Percentiles rank a stretch among this genome's conserved stretches.
Conservation (phyloP, 352 stramenopile species). For the Thalassiosira ordinaria region DNA sequence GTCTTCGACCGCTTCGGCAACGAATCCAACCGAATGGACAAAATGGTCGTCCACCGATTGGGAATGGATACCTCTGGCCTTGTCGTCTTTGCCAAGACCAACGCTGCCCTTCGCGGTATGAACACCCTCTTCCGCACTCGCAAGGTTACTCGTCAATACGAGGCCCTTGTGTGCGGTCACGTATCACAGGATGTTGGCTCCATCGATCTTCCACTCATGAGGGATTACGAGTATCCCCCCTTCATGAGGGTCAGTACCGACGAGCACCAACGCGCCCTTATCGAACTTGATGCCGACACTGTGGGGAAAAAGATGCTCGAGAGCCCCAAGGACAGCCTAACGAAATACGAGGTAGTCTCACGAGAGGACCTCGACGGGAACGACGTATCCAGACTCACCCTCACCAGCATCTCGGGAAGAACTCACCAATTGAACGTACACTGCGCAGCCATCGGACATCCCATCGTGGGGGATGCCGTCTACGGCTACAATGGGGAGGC, state of each 20-base stretch:
- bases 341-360: slow-evolving; percentile 69
- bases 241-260: slow-evolving; percentile 79
- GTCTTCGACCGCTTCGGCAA: slow-evolving; percentile 56
- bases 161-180: slow-evolving; percentile 77
- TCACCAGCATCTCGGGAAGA: slow-evolving; percentile 83
- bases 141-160: slow-evolving; percentile 78
- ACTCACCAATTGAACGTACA: slow-evolving; percentile 96
- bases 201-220: slow-evolving; percentile 78
- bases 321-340: slow-evolving; percentile 75
- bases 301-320: slow-evolving; percentile 78
- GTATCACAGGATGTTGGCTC: slow-evolving; percentile 65
- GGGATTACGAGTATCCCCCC: slow-evolving; percentile 76
- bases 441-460: slow-evolving; percentile 90
- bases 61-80: slow-evolving; percentile 84
- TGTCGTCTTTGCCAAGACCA: slow-evolving; percentile 78
- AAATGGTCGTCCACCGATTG: slow-evolving; percentile 83
- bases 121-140: slow-evolving; percentile 73
- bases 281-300: slow-evolving; percentile 59
- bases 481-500: slow-evolving; percentile 84
- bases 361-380: slow-evolving; percentile 69
- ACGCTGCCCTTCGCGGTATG: slow-evolving; percentile 65
- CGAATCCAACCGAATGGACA: slow-evolving; percentile 69
- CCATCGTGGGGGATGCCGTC: slow-evolving; percentile 92
- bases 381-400: slow-evolving; percentile 70
- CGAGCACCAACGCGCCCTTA: slow-evolving; percentile 68